phyloP scores from a whole-genome alignment of 2,329 filamentous ascomycete species.

The Fusarium piperis region DNA sequence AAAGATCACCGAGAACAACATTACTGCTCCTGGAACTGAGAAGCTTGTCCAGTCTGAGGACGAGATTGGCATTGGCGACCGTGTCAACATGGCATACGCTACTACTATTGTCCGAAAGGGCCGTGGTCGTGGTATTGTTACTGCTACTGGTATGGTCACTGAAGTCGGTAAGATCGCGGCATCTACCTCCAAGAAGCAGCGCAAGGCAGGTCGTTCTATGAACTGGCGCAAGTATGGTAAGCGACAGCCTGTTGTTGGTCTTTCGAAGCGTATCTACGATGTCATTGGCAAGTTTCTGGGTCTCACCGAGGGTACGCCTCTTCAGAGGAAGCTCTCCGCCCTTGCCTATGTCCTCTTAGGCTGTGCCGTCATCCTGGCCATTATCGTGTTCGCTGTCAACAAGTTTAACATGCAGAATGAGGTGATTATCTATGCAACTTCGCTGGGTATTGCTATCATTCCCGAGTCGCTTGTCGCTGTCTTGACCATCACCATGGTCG shows the following conservation, averaged over 20 bases:
- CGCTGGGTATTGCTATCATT: constrained; percentile 69
- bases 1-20: constrained; percentile 66
- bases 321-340: constrained; percentile 81
- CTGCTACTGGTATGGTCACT: constrained; percentile 76
- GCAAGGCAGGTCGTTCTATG: constrained; percentile 64
- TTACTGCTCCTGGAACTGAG: constrained; percentile 56
- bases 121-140: constrained; percentile 76
- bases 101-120: constrained; percentile 79
- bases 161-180: constrained; percentile 77
- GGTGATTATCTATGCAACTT: constrained; percentile 67
- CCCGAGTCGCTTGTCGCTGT: constrained; percentile 74
- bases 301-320: constrained; percentile 74
- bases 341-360: constrained; percentile 81
- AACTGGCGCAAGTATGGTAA: constrained; percentile 64
- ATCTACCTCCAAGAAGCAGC: constrained; percentile 61
- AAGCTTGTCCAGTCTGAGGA: constrained; percentile 55
- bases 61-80: constrained; percentile 74
- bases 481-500: constrained; percentile 76
- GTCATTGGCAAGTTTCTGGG: constrained; percentile 68
- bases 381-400: constrained; percentile 68
- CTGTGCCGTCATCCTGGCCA: constrained; percentile 68
- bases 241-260: constrained; percentile 58
- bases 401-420: constrained; percentile 61
- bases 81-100: constrained; percentile 79
- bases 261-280: constrained; percentile 58